Evolutionary conservation across 75 land plant species (phyloP).

Genomic region (Ceratopteris richardii): DNA sequence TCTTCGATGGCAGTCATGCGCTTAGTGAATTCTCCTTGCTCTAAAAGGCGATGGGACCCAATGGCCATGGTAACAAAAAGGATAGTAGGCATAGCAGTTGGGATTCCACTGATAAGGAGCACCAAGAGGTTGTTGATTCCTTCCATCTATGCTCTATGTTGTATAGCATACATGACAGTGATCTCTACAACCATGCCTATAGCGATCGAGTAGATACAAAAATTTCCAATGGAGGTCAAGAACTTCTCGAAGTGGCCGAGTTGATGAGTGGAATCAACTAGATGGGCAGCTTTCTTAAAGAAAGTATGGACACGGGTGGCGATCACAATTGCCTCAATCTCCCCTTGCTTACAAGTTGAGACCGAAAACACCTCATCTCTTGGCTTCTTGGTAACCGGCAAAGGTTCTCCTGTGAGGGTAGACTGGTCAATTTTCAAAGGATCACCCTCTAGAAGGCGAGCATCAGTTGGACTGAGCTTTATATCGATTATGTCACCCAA

Average conservation of each 20-base stretch:
- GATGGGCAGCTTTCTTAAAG: conserved; percentile 86
- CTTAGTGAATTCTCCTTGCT: conserved; percentile 87
- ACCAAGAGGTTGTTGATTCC: conserved; percentile 49
- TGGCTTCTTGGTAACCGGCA: conserved; percentile 64
- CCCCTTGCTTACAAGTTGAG: conserved; percentile 85
- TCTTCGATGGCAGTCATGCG: conserved; percentile 96
- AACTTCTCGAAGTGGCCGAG: conserved; percentile 90
- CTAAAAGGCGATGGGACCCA: conserved; percentile 39
- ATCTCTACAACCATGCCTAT: too few species aligned
- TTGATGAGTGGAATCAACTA: conserved; percentile 71
- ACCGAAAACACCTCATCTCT: conserved; percentile 69
- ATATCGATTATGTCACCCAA: too few species aligned
- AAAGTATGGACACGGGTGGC: conserved; percentile 86
- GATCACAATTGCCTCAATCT: conserved; percentile 75
- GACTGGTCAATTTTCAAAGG: too few species aligned
- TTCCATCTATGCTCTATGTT: conserved; percentile 29
- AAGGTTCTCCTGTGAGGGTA: too few species aligned
- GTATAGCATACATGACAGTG: conserved; percentile 44
- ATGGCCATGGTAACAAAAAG: conserved; percentile 71
- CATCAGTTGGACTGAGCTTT: too few species aligned
- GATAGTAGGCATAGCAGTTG: conserved; percentile 70
- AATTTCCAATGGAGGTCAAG: conserved; percentile 30
- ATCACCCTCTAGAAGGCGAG: too few species aligned
- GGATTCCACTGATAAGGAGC: conserved; percentile 69
- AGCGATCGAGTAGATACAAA: conserved; percentile 45